Percentiles rank a stretch among this genome's conserved stretches.
These are phyloP conservation scores for Pyrenochaeta sp. DNA, from an alignment of 2,329 filamentous ascomycete genomes.

Conservation along the genomic window DNA sequence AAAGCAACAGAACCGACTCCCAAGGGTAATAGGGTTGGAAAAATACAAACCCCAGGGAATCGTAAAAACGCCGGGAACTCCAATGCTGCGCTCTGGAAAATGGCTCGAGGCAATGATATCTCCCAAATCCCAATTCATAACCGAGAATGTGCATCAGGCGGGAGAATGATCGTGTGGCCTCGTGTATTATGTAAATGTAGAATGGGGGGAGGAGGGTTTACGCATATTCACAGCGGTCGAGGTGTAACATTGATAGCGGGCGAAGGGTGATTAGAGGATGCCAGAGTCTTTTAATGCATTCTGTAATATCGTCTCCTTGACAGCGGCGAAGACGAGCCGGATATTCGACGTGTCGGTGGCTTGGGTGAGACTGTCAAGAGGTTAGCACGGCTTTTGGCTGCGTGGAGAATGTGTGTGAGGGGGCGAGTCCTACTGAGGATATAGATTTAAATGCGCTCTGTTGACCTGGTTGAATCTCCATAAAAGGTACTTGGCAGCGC, in stretches of 20 bases:
- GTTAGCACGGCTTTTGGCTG: constrained; percentile 16
- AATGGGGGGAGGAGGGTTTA: constrained; percentile 13
- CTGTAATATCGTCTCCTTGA: constrained; percentile 98
- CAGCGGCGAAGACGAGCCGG: constrained; percentile 94
- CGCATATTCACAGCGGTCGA: constrained; percentile 44
- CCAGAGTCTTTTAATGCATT: constrained; percentile 98
- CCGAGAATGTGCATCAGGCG: constrained; percentile 40
- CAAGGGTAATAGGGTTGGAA: constrained; percentile 27
- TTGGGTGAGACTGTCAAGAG: constrained; percentile 85
- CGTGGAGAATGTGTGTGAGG: neutral
- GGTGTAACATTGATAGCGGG: constrained; percentile 26
- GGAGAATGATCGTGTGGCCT: constrained; percentile 43
- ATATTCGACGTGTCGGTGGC: constrained; percentile 99
- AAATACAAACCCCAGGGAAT: constrained; percentile 35
- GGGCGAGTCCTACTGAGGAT: constrained; percentile 79
- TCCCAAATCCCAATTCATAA: constrained; percentile 46
- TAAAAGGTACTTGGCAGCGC: constrained; percentile 94
- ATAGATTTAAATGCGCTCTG: constrained; percentile 91
- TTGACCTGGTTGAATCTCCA: constrained; percentile 99
- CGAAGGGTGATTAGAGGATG: constrained; percentile 67
- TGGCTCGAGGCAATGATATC: constrained; percentile 48
- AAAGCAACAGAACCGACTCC: constrained; percentile 18
- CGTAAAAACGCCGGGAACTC: constrained; percentile 46
- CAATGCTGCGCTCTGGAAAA: constrained; percentile 49
- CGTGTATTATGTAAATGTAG: constrained; percentile 47